Conservation (phyloP, 2,329 filamentous ascomycete genomes). For the Stylonectria norvegica region DNA sequence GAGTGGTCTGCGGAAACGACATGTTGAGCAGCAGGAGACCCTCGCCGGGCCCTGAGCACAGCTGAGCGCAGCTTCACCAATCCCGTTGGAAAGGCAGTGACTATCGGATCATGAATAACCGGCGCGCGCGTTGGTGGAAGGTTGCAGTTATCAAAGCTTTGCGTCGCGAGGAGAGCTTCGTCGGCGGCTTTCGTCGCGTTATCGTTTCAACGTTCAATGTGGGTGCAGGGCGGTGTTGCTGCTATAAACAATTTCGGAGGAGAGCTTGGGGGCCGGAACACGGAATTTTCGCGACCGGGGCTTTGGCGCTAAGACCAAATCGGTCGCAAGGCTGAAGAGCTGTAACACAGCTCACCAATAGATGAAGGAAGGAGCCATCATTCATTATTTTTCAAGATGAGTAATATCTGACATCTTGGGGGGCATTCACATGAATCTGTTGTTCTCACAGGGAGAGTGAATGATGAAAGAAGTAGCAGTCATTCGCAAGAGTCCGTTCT, state of each 20-base stretch:
- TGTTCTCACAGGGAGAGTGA: no score
- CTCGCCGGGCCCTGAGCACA: slow-evolving; percentile 26
- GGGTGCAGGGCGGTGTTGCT: slow-evolving; percentile 11
- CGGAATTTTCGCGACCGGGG: slow-evolving; percentile 38
- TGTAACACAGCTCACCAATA: no score
- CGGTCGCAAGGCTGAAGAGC: slow-evolving; percentile 31
- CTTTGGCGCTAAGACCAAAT: slow-evolving; percentile 33
- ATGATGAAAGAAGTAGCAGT: no score
- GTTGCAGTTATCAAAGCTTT: slow-evolving; percentile 6
- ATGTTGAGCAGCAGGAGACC: slow-evolving; percentile 38
- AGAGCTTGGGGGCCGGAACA: slow-evolving; percentile 33
- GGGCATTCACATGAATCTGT: no score
- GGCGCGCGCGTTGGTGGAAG: slow-evolving; percentile 12
- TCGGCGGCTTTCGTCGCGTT: slow-evolving; percentile 18
- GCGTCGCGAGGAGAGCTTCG: slow-evolving; percentile 13
- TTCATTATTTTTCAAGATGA: no score
- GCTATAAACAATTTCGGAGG: slow-evolving; percentile 30
- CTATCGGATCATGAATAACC: slow-evolving; percentile 30
- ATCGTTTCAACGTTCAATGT: slow-evolving; percentile 11
- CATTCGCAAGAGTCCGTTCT: no score
- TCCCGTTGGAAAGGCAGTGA: slow-evolving; percentile 21
- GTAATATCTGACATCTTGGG: no score
- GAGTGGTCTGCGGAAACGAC: slow-evolving; percentile 59
- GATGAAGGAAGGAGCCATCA: no score
- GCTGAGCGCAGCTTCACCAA: slow-evolving; percentile 29